phyloP scores from a whole-genome alignment of 2,329 filamentous ascomycete genomes.

The Colletotrichum scovillei region DNA sequence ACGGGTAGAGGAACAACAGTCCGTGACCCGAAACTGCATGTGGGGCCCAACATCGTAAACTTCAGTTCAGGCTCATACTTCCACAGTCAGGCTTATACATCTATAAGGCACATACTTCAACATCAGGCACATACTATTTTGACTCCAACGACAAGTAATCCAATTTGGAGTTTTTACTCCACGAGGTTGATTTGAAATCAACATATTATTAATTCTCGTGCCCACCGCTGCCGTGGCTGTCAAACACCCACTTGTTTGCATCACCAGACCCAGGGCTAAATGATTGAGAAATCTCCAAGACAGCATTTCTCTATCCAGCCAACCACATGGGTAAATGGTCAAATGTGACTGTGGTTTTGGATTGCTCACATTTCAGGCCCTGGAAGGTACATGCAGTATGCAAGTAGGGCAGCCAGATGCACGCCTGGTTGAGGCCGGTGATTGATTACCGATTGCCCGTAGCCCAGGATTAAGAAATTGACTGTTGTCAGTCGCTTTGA shows the following conservation, averaged over 20 bases:
- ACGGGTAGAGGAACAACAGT: no score
- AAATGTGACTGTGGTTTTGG: no score
- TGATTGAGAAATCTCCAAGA: not conserved
- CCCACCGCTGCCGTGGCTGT: not conserved
- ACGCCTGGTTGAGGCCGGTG: no score
- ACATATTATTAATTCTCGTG: not conserved
- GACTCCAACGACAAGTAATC: not conserved
- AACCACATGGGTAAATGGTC: no score
- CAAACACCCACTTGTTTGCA: not conserved
- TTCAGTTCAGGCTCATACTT: not conserved
- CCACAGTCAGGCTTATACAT: conserved; percentile 2
- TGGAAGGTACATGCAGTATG: no score
- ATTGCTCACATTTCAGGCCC: no score
- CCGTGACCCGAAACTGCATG: no score
- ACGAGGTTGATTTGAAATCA: not conserved
- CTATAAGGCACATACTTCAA: not conserved
- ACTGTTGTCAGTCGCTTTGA: no score
- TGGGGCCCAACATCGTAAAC: no score
- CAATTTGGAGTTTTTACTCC: not conserved
- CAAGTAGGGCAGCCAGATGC: no score
- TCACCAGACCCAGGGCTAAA: not conserved
- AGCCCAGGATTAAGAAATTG: no score
- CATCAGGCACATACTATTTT: conserved; percentile 10
- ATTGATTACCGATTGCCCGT: not conserved
- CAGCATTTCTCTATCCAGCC: not conserved